Evolutionary conservation across 2,329 filamentous ascomycete species (phyloP).

Genomic region (Trichoderma koningiopsis): DNA sequence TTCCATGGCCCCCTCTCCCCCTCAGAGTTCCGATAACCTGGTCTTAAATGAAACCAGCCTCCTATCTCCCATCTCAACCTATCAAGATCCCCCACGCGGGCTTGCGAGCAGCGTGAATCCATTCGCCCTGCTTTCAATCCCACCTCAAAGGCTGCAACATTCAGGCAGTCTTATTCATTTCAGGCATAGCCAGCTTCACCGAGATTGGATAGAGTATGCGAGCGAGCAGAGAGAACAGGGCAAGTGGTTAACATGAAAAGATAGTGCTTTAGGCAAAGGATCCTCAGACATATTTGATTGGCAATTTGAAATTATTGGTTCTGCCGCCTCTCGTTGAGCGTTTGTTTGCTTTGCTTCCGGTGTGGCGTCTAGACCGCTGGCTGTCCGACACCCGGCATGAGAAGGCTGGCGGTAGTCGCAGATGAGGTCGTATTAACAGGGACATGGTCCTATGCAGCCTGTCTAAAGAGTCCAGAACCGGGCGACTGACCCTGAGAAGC

Average conservation of each 20-base stretch:
- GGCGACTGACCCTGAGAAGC: background rate
- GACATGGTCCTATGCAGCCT: background rate
- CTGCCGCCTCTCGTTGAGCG: background rate
- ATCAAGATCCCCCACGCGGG: background rate
- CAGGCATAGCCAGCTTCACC: background rate
- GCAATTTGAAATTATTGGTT: background rate
- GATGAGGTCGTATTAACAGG: background rate
- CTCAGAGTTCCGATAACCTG: background rate
- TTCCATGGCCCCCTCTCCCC: background rate
- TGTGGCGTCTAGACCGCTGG: background rate
- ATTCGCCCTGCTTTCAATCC: constrained; percentile 4
- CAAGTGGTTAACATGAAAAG: background rate
- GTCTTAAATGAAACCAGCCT: background rate
- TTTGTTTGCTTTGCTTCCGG: background rate
- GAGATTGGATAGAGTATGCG: no score
- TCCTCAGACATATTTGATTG: background rate
- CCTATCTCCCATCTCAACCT: background rate
- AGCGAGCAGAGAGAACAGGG: background rate
- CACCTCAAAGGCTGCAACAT: background rate
- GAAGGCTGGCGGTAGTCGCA: background rate
- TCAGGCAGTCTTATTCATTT: background rate
- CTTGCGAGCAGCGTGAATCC: no score
- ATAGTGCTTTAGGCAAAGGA: background rate
- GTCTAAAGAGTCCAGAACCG: background rate
- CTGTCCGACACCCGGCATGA: background rate